phyloP scores from a whole-genome alignment of 306 rosid species.

The Comarum palustre region DNA sequence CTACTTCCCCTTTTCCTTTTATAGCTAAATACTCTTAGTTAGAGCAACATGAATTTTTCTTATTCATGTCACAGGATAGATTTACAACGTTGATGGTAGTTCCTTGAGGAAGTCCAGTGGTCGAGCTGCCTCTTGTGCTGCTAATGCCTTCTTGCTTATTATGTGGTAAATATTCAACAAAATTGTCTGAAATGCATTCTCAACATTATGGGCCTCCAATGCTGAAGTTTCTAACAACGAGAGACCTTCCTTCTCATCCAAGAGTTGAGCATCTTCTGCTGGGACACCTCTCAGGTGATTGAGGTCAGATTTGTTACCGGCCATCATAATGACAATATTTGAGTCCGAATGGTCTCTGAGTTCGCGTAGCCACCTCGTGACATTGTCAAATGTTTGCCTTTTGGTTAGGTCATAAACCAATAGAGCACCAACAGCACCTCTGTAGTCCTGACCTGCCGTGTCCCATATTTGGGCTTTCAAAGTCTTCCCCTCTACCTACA shows the following conservation, averaged over 20 bases:
- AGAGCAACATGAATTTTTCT: conserved; percentile 60
- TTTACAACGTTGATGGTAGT: conserved; percentile 61
- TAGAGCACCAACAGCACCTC: conserved; percentile 83
- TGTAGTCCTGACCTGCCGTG: conserved; percentile 83
- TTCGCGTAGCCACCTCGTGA: conserved; percentile 71
- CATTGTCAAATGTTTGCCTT: conserved; percentile 71
- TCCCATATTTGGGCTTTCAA: conserved; percentile 93
- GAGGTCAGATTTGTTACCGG: conserved; percentile 66
- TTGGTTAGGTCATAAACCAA: conserved; percentile 77
- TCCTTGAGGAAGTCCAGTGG: conserved; percentile 61
- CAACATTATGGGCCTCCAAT: conserved; percentile 63
- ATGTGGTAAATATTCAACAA: conserved; percentile 67
- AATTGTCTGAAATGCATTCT: conserved; percentile 73
- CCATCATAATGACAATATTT: conserved; percentile 72
- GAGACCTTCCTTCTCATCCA: conserved; percentile 61
- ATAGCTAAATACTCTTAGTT: conserved; percentile 30
- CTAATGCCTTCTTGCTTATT: conserved; percentile 71
- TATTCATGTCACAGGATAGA: conserved; percentile 28
- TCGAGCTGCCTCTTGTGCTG: conserved; percentile 63
- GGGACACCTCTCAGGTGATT: conserved; percentile 63
- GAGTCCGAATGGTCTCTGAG: conserved; percentile 78
- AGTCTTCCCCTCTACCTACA: conserved; percentile 79
- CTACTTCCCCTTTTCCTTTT: conserved; percentile 18
- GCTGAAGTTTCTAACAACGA: conserved; percentile 74
- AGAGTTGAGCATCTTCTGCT: conserved; percentile 54